phyloP scores from a whole-genome alignment of 139 green algal species.

The Bryopsis sp. region DNA sequence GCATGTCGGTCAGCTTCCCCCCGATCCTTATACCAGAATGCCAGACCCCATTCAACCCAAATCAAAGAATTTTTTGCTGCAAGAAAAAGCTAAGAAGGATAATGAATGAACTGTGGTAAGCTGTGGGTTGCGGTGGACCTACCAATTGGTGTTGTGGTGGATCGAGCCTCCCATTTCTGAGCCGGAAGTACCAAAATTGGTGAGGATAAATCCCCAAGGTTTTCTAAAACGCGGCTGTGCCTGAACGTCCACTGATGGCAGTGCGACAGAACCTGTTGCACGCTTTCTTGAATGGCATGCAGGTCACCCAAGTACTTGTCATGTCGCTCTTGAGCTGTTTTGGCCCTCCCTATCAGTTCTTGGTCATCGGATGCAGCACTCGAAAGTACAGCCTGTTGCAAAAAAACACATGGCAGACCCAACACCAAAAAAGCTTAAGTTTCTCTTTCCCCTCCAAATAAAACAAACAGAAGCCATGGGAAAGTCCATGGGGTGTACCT shows the following conservation, averaged over 20 bases:
- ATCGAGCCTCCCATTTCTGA: background rate
- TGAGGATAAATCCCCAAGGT: background rate
- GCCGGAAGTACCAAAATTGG: background rate
- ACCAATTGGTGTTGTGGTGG: background rate
- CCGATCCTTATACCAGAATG: too few relatives aligned
- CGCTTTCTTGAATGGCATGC: background rate
- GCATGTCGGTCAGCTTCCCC: too few relatives aligned
- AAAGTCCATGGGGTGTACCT: background rate
- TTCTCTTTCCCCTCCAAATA: constrained; percentile 1
- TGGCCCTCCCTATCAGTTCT: background rate
- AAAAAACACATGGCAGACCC: background rate
- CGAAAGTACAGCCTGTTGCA: background rate
- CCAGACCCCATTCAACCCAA: too few relatives aligned
- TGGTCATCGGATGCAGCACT: background rate
- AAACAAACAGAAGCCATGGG: background rate
- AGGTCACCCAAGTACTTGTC: background rate
- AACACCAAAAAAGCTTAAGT: background rate
- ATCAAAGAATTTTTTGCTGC: too few relatives aligned
- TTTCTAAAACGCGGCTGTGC: background rate
- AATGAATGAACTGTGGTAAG: too few relatives aligned
- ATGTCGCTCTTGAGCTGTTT: background rate
- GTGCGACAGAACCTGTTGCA: background rate
- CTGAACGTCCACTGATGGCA: background rate
- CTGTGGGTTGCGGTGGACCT: too few relatives aligned
- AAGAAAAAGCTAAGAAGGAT: too few relatives aligned